Conservation (phyloP, 257 asterid species). For the Gentiana macrophylla region DNA sequence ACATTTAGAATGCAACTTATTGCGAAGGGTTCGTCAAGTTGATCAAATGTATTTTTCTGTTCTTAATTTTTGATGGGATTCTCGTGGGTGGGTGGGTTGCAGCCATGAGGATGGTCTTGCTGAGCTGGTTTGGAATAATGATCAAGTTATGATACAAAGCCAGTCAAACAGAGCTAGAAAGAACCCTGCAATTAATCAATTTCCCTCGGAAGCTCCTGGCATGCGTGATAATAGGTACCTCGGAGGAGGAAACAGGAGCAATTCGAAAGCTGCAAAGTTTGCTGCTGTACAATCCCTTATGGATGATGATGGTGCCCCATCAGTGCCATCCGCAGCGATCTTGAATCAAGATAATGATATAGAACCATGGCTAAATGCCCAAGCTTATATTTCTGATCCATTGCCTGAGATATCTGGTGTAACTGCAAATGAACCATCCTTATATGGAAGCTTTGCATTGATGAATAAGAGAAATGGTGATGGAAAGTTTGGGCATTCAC, state of each 20-base stretch:
- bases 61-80: conserved; percentile 2
- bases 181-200: conserved; percentile 17
- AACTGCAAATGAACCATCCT: conserved; percentile 34
- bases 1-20: background rate
- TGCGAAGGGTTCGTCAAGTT: background rate
- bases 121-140: conserved; percentile 85
- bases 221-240: conserved; percentile 21
- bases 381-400: conserved; percentile 40
- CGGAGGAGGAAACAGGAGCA: conserved; percentile 12
- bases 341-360: conserved; percentile 61
- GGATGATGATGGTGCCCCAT: conserved; percentile 41
- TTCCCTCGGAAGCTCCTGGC: conserved; percentile 15
- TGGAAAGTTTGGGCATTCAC: conserved; percentile 21
- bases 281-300: conserved; percentile 29
- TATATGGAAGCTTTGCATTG: conserved; percentile 27
- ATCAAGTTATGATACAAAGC: conserved; percentile 67
- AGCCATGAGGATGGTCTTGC: conserved; percentile 48
- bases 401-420: conserved; percentile 64
- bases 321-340: conserved; percentile 45
- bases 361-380: conserved; percentile 64
- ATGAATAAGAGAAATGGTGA: conserved; percentile 32
- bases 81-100: conserved; percentile 17
- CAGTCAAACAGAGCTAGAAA: conserved; percentile 42
- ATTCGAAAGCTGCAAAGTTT: conserved; percentile 37
- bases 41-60: background rate